Evolutionary conservation across 371 early-diverging fungal species (phyloP), one percentile per base, ranked within the genome.

Genomic region (Mucor piriformis): DNA sequence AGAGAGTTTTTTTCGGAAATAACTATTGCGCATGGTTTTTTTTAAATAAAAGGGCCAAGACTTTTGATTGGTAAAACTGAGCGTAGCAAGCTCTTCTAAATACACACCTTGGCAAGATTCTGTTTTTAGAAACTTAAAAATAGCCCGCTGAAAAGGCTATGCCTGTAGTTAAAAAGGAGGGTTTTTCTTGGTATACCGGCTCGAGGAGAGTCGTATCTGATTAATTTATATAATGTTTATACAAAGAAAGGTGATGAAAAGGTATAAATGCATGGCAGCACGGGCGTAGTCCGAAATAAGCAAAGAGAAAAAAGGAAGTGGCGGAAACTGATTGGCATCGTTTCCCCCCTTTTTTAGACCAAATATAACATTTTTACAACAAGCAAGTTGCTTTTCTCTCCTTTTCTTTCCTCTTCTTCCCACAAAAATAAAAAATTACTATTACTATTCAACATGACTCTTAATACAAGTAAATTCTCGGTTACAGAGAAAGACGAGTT

Each of bases 201-300:
- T n/a, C n/a, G n/a, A n/a, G n/a, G n/a, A n/a, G n/a, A n/a, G n/a
- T n/a, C n/a, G n/a, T n/a, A n/a, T n/a, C n/a, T n/a, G n/a, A n/a
- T n/a, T n/a, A n/a, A n/a, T n/a, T n/a, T n/a, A n/a, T n/a, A n/a
- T n/a, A n/a, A n/a, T n/a, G n/a, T 6, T 42, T 20, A 42, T 42
- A 42, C 3, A 42, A 20, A 18, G 42, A 15, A 18, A 18, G 20
- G 16, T 38, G 34, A 34, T 11, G 13, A 11, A 13, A 34, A 34
- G 34, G 21, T 34, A n/a, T n/a, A 50, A 50, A 54, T 54, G 44
- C 44, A 43, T 32, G 46, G 10, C 44, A 55, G 50, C 58, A 57
- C 50, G 68, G 69, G 57, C 61, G 53, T 43, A 38, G 61, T 64
- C 69, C 61, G 58, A 64, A 69, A 64, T 44, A 54, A 69, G 64